A percentile compares a stretch with the other conserved stretches of the same genome.
These are phyloP conservation scores for Trypanosoma avium DNA, from an alignment of 208 protist genomes.

Conservation along the genomic window DNA sequence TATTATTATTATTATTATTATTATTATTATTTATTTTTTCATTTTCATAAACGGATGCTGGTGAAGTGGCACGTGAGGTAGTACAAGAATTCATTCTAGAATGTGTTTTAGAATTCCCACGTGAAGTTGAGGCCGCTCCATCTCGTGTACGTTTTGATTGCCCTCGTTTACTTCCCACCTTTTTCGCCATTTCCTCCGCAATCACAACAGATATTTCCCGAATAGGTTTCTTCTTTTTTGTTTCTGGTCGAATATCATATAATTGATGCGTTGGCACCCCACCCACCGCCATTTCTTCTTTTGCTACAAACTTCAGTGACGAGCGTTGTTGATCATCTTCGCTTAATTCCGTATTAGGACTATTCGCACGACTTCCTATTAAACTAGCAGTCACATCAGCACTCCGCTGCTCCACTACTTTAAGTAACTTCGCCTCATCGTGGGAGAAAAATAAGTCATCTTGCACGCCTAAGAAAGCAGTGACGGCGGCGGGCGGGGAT, in stretches of 20 bases:
- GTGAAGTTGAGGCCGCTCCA: slow-evolving; percentile 8
- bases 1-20: neutral
- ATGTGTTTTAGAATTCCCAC: slow-evolving; percentile 23
- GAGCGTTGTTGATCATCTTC: slow-evolving; percentile 16
- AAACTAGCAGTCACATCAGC: slow-evolving; percentile 67
- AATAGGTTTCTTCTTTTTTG: slow-evolving; percentile 58
- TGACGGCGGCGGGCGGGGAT: slow-evolving; percentile 62
- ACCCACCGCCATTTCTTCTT: slow-evolving; percentile 49
- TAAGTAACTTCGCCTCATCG: slow-evolving; percentile 78
- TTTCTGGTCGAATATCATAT: slow-evolving; percentile 82
- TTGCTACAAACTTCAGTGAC: slow-evolving; percentile 78
- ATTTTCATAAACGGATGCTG: neutral
- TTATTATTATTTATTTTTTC: neutral
- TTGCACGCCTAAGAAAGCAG: slow-evolving; percentile 79
- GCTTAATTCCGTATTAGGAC: slow-evolving; percentile 14
- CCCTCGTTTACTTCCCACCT: slow-evolving; percentile 10
- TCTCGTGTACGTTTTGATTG: slow-evolving; percentile 7
- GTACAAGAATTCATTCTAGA: slow-evolving; percentile 23
- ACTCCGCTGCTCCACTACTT: slow-evolving; percentile 81
- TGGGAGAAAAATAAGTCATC: slow-evolving; percentile 80
- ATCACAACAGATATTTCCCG: slow-evolving; percentile 83
- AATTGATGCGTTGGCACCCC: slow-evolving; percentile 67
- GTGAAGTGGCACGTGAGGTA: slow-evolving; percentile 13
- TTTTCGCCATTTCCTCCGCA: slow-evolving; percentile 74
- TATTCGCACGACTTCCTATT: slow-evolving; percentile 48